Evolutionary conservation across 306 rosid species (phyloP), one percentile per base, ranked within the genome.

Genomic region (Cucurbita pepo): DNA sequence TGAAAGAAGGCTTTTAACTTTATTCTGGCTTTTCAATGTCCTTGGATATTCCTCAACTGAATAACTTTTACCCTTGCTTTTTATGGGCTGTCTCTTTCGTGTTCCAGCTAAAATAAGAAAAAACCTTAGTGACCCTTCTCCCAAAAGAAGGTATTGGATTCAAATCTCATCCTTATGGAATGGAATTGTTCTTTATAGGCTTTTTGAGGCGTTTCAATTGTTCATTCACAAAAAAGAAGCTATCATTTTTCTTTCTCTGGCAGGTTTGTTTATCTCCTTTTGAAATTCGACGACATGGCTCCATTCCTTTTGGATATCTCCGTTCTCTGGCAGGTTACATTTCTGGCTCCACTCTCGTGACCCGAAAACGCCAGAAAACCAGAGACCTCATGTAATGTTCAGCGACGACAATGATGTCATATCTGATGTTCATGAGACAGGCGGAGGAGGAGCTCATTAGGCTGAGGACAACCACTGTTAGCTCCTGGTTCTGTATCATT

Each of bases 381-480:
- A 48, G 3, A 47, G 13, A 13, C 16, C 73, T 67, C 73, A 47
- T 1, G 56, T 21, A 47, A 69, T 14, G 1, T 69, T 69, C 73
- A 69, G 73, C 3, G 4, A 69, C 1, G 25, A 15, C 13, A 14
- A 25, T 15, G 5, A 47, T 56, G 13, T 47, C 7, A 1, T 3
- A 47, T 30, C 56, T 14, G 70, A 63, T n/a, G 56, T 22, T 13
- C 13, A 16, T 1, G 21, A 67, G 52, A 15, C 45, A 85, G 73
- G 97, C 95, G 16, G 96, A 71, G 0, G 96, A 71, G 0, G 85
- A 81, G 3, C 90, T 94, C 60, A 85, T 90, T 50, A 76, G 71
- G 72, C n/a, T 47, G 1, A 90, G 83, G 92, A 94, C 44, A 74
- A 81, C 77, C 64, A 74, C 22, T 67, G 21, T 8, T 48, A 45